These are phyloP conservation scores for Cordyceps javanica DNA, from an alignment of 2,329 filamentous ascomycete genomes.

Conservation along the genomic window DNA sequence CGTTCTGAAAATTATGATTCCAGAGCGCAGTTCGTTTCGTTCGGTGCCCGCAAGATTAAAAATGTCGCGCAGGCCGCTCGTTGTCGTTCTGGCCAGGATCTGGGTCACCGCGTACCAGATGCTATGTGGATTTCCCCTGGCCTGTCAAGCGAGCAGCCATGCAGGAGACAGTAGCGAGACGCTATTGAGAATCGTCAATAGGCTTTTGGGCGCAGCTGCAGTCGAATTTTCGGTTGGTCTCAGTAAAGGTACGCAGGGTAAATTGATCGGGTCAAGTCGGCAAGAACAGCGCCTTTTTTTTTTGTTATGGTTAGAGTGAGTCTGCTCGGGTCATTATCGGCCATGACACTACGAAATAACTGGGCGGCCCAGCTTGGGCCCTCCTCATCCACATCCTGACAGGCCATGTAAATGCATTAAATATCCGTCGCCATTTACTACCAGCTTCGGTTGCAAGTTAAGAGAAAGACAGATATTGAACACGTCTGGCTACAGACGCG, in stretches of 20 bases:
- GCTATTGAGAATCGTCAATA: neutral
- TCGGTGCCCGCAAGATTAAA: neutral
- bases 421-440: neutral
- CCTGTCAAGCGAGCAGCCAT: neutral
- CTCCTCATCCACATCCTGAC: no score
- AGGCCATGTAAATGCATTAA: no score
- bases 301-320: neutral
- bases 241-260: neutral
- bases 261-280: constrained; percentile 6
- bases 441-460: neutral
- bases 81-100: constrained; percentile 6
- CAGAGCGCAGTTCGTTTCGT: neutral
- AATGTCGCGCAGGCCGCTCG: constrained; percentile 2
- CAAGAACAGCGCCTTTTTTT: constrained; percentile 3
- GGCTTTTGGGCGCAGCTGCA: neutral
- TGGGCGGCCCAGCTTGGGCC: neutral
- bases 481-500: neutral
- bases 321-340: constrained; percentile 13
- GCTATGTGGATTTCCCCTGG: constrained; percentile 6
- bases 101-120: neutral
- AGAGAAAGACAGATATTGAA: neutral
- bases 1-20: neutral
- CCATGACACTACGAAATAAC: constrained; percentile 10
- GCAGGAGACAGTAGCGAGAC: neutral
- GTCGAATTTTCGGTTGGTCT: neutral